A percentile compares a stretch with the other conserved stretches of the same genome.
phyloP scores from a whole-genome alignment of 371 early-diverging fungal species.

The Saksenaea oblongispora region DNA sequence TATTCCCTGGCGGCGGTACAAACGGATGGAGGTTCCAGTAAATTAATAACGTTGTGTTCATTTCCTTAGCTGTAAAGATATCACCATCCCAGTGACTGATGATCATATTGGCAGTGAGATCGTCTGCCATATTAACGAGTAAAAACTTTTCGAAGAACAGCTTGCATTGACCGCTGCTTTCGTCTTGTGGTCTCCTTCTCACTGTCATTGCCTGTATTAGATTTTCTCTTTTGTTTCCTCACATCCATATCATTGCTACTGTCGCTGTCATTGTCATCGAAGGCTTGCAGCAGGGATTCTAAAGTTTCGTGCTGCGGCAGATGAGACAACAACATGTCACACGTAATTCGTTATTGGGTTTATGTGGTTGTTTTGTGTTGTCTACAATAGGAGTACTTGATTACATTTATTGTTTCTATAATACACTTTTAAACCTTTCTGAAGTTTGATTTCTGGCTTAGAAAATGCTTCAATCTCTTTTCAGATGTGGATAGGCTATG shows the following conservation, averaged over 20 bases:
- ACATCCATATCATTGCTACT: background rate
- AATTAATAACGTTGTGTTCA: background rate
- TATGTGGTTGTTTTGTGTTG: background rate
- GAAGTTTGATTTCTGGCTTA: background rate
- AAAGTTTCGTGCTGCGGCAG: background rate
- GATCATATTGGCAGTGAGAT: background rate
- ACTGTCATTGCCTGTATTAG: background rate
- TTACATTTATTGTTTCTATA: background rate
- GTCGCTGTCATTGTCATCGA: background rate
- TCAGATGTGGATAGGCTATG: background rate
- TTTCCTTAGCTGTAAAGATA: background rate
- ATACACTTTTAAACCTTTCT: background rate
- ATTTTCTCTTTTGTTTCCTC: background rate
- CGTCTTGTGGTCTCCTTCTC: background rate
- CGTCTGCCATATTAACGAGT: background rate
- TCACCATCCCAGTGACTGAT: background rate
- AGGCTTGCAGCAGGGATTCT: background rate
- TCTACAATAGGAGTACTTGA: background rate
- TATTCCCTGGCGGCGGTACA: background rate
- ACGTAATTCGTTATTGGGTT: background rate
- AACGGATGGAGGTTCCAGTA: background rate
- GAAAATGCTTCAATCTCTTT: background rate
- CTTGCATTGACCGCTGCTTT: background rate
- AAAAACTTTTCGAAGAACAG: background rate
- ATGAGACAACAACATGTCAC: background rate